Percentiles rank a stretch among this genome's conserved stretches.
phyloP scores from a whole-genome alignment of 1,284 basidiomycete genomes.

The Ganoderma multipileum region DNA sequence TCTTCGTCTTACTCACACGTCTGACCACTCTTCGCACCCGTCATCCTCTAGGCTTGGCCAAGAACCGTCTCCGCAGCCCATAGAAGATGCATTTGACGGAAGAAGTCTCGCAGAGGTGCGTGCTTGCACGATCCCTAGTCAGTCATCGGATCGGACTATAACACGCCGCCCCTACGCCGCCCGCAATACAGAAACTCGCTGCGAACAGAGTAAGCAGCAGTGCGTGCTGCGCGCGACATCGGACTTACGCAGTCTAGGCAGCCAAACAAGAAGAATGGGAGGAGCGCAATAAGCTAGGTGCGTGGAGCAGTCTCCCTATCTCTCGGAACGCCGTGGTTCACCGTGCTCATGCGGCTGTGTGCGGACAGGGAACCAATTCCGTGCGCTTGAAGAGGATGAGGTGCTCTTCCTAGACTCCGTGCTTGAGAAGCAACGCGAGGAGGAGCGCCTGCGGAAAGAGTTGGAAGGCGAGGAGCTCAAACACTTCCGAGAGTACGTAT shows the following conservation, averaged over 20 bases:
- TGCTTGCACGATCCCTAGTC: slow-evolving; percentile 41
- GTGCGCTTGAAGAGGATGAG: slow-evolving; percentile 90
- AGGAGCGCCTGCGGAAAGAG: slow-evolving; percentile 76
- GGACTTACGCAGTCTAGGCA: slow-evolving; percentile 54
- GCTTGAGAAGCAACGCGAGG: slow-evolving; percentile 75
- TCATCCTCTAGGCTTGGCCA: slow-evolving; percentile 72
- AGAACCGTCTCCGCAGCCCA: slow-evolving; percentile 82
- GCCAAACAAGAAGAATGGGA: slow-evolving; percentile 96
- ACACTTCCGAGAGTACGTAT: slow-evolving; percentile 76
- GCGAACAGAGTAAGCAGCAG: slow-evolving; percentile 71
- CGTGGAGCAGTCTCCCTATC: slow-evolving; percentile 22
- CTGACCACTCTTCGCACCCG: slow-evolving; percentile 8
- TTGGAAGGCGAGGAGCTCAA: slow-evolving; percentile 84
- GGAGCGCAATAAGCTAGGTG: slow-evolving; percentile 88
- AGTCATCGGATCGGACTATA: slow-evolving; percentile 31
- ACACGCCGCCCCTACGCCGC: slow-evolving; percentile 8
- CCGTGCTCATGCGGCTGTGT: slow-evolving; percentile 21
- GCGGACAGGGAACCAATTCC: slow-evolving; percentile 83
- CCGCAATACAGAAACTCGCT: slow-evolving; percentile 70
- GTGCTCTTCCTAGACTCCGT: slow-evolving; percentile 88
- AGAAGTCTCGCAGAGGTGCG: slow-evolving; percentile 90
- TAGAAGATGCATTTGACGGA: slow-evolving; percentile 84
- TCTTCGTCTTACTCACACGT: not conserved
- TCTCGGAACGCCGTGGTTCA: slow-evolving; percentile 8
- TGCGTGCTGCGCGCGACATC: slow-evolving; percentile 22